Percentiles rank a stretch among this genome's conserved stretches.
These are phyloP conservation scores for Aphanomyces cochlioides DNA, from an alignment of 352 stramenopile genomes.

Conservation along the genomic window DNA sequence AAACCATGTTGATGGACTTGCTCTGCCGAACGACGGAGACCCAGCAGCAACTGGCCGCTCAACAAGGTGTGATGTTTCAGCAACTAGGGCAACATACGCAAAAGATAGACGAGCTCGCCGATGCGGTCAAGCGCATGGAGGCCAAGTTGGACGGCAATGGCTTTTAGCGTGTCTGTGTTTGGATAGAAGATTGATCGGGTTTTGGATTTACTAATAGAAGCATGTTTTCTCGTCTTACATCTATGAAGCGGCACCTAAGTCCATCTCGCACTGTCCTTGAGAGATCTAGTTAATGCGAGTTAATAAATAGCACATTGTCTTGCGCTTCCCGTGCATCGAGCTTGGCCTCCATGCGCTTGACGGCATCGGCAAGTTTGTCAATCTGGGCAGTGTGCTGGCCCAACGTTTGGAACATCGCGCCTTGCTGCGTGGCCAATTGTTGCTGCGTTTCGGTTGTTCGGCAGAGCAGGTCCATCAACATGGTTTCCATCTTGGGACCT, in stretches of 20 bases:
- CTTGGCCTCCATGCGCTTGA: slow-evolving; percentile 88
- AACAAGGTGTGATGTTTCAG: slow-evolving; percentile 88
- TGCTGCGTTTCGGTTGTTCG: slow-evolving; percentile 86
- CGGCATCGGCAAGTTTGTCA: slow-evolving; percentile 78
- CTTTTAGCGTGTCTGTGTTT: neutral
- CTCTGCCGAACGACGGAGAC: slow-evolving; percentile 84
- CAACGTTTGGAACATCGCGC: slow-evolving; percentile 88
- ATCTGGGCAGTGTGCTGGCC: slow-evolving; percentile 86
- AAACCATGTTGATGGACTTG: slow-evolving; percentile 88
- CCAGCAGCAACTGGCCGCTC: slow-evolving; percentile 86
- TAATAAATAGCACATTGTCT: slow-evolving; percentile 32
- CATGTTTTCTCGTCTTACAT: no score
- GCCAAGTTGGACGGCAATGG: slow-evolving; percentile 79
- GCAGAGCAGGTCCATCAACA: slow-evolving; percentile 86
- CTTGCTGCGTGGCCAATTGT: slow-evolving; percentile 86
- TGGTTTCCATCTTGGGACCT: slow-evolving; percentile 86
- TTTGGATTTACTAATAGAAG: no score
- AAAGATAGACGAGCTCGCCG: slow-evolving; percentile 85
- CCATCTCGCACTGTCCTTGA: neutral
- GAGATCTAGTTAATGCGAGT: neutral
- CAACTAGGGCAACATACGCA: slow-evolving; percentile 86
- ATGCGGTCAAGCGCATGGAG: slow-evolving; percentile 84
- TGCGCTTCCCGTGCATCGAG: slow-evolving; percentile 80
- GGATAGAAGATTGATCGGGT: no score
- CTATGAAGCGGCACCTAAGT: neutral